Evolutionary conservation across 2,329 filamentous ascomycete species (phyloP).

Genomic region (Ascochyta rabiei): DNA sequence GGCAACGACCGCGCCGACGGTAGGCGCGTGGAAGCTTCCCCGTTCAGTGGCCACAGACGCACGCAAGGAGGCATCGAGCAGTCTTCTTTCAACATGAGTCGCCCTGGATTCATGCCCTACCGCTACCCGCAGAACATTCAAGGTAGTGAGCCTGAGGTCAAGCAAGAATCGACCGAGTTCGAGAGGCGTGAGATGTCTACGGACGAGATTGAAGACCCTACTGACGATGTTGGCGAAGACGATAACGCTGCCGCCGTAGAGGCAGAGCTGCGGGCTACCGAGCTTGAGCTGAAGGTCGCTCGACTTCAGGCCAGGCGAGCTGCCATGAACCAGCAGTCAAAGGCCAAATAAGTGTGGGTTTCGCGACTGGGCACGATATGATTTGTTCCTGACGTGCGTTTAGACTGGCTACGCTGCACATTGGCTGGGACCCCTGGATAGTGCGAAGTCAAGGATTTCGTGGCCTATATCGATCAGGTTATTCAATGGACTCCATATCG

Average conservation of each 20-base stretch:
- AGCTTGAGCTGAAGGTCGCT: conserved; percentile 25
- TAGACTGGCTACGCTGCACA: no score
- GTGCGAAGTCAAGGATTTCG: no score
- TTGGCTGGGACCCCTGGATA: no score
- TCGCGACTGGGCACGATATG: no score
- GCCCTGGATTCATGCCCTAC: not conserved
- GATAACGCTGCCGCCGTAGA: conserved; percentile 13
- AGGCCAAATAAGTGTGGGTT: not conserved
- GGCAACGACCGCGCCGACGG: not conserved
- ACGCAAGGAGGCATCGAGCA: not conserved
- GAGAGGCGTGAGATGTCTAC: conserved; percentile 8
- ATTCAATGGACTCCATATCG: no score
- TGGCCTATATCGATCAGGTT: no score
- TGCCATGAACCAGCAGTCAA: conserved; percentile 3
- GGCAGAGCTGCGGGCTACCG: conserved; percentile 17
- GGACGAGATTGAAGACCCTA: conserved; percentile 2
- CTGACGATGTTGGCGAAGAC: not conserved
- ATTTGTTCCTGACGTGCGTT: no score
- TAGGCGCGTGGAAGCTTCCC: not conserved
- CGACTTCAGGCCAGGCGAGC: conserved; percentile 15
- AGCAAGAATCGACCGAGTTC: conserved; percentile 23
- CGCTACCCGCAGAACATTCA: not conserved
- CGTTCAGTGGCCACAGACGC: not conserved
- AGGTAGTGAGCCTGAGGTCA: conserved; percentile 13
- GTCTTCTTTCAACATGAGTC: not conserved